Evolutionary conservation across 2,329 filamentous ascomycete genomes (phyloP).

Genomic region (Fusarium decemcellulare): DNA sequence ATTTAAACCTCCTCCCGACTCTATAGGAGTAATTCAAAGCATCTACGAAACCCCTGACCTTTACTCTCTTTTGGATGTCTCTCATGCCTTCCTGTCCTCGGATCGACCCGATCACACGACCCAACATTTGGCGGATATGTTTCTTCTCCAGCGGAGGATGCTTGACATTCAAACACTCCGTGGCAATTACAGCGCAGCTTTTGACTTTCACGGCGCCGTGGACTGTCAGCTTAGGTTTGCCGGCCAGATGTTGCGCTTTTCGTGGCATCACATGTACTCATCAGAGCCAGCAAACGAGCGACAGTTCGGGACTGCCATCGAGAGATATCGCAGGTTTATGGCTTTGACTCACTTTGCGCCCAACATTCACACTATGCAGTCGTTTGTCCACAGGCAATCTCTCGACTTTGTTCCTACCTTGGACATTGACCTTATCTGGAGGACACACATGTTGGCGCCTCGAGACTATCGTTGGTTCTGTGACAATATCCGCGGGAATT

Average conservation of each 20-base stretch:
- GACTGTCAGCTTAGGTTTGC: conserved; percentile 32
- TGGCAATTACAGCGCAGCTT: neutral
- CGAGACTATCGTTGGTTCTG: conserved; percentile 27
- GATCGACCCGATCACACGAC: neutral
- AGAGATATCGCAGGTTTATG: conserved; percentile 35
- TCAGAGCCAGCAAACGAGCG: neutral
- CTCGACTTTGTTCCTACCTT: conserved; percentile 16
- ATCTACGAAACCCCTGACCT: conserved; percentile 15
- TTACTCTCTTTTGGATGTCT: conserved; percentile 11
- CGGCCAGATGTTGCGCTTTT: conserved; percentile 21
- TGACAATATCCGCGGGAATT: neutral
- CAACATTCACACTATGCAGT: neutral
- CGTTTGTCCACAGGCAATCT: neutral
- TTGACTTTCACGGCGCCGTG: conserved; percentile 25
- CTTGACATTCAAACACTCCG: neutral
- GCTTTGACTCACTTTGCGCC: conserved; percentile 12
- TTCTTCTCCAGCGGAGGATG: conserved; percentile 1
- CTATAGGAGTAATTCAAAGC: conserved; percentile 2
- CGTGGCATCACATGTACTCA: conserved; percentile 36
- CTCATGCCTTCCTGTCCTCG: conserved; percentile 15
- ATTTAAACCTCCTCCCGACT: conserved; percentile 15
- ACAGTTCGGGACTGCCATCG: conserved; percentile 17
- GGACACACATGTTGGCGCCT: conserved; percentile 37
- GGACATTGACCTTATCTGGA: conserved; percentile 39
- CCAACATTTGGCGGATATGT: conserved; percentile 1